Evolutionary conservation across 768 basidiomycete genomes (phyloP), one percentile per base, ranked within the genome.

Genomic region (Rhodotorula taiwanensis): DNA sequence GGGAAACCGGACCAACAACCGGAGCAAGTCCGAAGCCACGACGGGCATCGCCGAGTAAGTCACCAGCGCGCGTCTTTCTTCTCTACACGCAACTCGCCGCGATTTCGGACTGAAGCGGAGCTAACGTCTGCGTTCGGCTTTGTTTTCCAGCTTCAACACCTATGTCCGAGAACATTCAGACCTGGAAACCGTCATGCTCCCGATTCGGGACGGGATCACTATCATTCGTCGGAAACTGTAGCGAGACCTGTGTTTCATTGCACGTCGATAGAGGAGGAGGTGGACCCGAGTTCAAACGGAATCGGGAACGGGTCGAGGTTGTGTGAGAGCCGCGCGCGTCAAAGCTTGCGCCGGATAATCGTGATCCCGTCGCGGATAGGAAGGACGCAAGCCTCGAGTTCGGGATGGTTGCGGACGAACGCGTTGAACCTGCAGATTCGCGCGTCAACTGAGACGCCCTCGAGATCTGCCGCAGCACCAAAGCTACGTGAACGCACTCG

Each of bases 351-450:
- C 0, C 65, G 55, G 28, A 66, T 61, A 52, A 66, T 43, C 18
- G 60, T 51, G 13, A 66, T 56, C 7, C 65, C 65, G 51, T 66
- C 65, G 47, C 65, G 51, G 10, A 62, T 31, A 5, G 59, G 59
- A 0, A 66, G 28, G 27, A 61, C 48, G 15, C 7, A 14, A 0
- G 48, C 34, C 21, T 61, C 41, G 36, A 66, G 56, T 13, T 53
- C 36, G 10, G 52, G 50, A 16, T 54, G 56, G 11, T 20, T 6
- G 34, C 50, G 39, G 16, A 66, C 60, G 23, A 39, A 58, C 9
- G 47, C 11, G 42, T 66, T 66, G 60, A 66, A 66, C 28, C 64
- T 66, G 55, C 16, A n/a, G n/a, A n/a, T n/a, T n/a, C n/a, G n/a
- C n/a, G n/a, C n/a, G n/a, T n/a, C n/a, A n/a, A n/a, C n/a, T n/a